These are phyloP conservation scores for Cryptococcus deneoformans DNA, from an alignment of 1,284 basidiomycete genomes.

Conservation along the genomic window DNA sequence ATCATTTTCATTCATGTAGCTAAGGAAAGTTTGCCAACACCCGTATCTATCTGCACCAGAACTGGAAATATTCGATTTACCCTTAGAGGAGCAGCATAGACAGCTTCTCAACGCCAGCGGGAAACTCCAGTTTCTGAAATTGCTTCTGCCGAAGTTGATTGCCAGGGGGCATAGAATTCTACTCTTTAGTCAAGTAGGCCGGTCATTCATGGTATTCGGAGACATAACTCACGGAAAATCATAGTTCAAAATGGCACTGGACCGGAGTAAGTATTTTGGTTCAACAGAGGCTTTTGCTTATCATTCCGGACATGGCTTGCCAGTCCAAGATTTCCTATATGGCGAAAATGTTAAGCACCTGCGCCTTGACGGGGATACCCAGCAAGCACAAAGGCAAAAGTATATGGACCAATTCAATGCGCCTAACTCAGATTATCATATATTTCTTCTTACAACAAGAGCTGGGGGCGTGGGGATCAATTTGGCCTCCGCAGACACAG, in stretches of 20 bases:
- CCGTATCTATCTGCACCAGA: conserved; percentile 81
- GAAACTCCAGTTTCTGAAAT: conserved; percentile 80
- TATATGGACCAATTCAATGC: conserved; percentile 93
- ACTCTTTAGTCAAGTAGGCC: conserved; percentile 88
- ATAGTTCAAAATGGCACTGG: conserved; percentile 82
- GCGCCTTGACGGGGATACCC: conserved; percentile 87
- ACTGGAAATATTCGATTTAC: conserved; percentile 71
- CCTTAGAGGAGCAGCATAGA: conserved; percentile 64
- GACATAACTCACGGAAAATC: not conserved
- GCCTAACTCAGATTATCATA: conserved; percentile 78
- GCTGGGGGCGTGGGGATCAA: conserved; percentile 98
- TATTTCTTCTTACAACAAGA: conserved; percentile 89
- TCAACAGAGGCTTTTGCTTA: not conserved
- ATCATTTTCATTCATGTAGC: conserved; percentile 13
- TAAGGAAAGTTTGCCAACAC: conserved; percentile 62
- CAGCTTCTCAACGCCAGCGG: conserved; percentile 80
- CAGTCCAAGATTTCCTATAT: conserved; percentile 84
- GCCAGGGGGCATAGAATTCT: conserved; percentile 89
- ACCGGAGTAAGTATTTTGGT: conserved; percentile 54
- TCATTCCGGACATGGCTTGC: not conserved
- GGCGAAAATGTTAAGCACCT: conserved; percentile 89
- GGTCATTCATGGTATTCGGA: not conserved
- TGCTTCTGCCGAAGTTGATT: conserved; percentile 81
- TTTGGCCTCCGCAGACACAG: conserved; percentile 58
- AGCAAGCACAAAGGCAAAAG: conserved; percentile 81